Evolutionary conservation across 2,329 filamentous ascomycete species (phyloP).

Genomic region (Claviceps monticola): DNA sequence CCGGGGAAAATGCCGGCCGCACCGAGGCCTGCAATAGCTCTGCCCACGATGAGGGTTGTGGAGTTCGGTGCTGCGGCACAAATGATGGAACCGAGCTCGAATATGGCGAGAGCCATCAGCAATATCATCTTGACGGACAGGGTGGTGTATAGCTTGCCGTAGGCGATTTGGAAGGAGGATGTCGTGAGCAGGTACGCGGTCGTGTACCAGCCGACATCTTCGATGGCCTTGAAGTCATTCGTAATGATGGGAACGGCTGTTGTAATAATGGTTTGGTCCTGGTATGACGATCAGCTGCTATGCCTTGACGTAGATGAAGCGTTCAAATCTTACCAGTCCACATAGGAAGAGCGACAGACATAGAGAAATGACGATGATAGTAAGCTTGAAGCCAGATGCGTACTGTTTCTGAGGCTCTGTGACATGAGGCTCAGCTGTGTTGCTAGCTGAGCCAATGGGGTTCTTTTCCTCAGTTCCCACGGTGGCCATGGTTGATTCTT

Average conservation of each 20-base stretch:
- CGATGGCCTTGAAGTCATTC: not conserved
- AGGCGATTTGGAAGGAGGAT: not conserved
- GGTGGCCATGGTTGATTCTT: not conserved
- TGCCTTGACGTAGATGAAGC: not conserved
- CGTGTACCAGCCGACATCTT: not conserved
- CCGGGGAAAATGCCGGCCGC: slow-evolving; percentile 30
- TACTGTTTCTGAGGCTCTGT: not conserved
- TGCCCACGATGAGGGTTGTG: slow-evolving; percentile 29
- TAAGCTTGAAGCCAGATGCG: not conserved
- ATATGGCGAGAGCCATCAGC: slow-evolving; percentile 31
- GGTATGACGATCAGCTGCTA: not conserved
- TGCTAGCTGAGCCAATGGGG: not conserved
- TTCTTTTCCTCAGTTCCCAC: not conserved
- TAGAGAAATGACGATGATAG: not conserved
- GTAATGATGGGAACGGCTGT: not conserved
- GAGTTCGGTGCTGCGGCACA: slow-evolving; percentile 29
- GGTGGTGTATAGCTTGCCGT: not conserved
- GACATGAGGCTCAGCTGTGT: not conserved
- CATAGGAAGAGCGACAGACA: not conserved
- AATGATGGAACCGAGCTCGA: slow-evolving; percentile 39
- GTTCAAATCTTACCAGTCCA: not conserved
- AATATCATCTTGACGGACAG: slow-evolving; percentile 16
- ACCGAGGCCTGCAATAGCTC: slow-evolving; percentile 29
- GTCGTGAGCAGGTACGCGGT: not conserved
- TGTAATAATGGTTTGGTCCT: not conserved